phyloP scores from a whole-genome alignment of 495 filamentous ascomycete species.

The Pseudevernia furfuracea region DNA sequence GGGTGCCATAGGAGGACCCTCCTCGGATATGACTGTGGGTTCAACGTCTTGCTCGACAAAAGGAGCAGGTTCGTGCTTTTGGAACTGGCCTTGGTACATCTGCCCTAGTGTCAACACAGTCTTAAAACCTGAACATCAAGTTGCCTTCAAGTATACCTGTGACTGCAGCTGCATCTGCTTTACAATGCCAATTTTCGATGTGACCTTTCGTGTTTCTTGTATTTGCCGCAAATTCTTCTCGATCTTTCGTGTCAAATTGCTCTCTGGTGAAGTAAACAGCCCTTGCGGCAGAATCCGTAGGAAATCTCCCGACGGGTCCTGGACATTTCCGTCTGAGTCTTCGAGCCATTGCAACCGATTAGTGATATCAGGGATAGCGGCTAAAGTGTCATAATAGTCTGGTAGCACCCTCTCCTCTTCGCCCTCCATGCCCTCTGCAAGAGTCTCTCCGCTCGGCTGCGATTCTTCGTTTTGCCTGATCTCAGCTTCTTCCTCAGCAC shows the following conservation, averaged over 20 bases:
- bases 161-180: conserved; percentile 99
- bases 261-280: conserved; percentile 69
- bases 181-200: conserved; percentile 90
- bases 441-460: conserved; percentile 54
- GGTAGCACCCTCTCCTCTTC: conserved; percentile 71
- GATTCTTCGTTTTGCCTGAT: conserved; percentile 39
- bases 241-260: conserved; percentile 67
- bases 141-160: conserved; percentile 53
- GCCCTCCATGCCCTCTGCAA: conserved; percentile 87
- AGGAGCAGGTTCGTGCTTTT: conserved; percentile 89
- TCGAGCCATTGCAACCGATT: conserved; percentile 73
- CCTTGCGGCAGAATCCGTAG: conserved; percentile 64
- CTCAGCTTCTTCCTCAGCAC: conserved; percentile 37
- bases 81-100: conserved; percentile 98
- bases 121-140: neutral
- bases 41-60: conserved; percentile 81
- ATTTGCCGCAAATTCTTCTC: conserved; percentile 89
- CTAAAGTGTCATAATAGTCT: conserved; percentile 88
- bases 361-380: conserved; percentile 75
- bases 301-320: conserved; percentile 77
- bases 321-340: conserved; percentile 75
- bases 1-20: conserved; percentile 76
- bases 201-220: conserved; percentile 94
- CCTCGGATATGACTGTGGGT: conserved; percentile 76
- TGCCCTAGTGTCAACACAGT: conserved; percentile 14